These are phyloP conservation scores for Coleophoma crateriformis DNA, from an alignment of 2,329 filamentous ascomycete species.

Conservation along the genomic window DNA sequence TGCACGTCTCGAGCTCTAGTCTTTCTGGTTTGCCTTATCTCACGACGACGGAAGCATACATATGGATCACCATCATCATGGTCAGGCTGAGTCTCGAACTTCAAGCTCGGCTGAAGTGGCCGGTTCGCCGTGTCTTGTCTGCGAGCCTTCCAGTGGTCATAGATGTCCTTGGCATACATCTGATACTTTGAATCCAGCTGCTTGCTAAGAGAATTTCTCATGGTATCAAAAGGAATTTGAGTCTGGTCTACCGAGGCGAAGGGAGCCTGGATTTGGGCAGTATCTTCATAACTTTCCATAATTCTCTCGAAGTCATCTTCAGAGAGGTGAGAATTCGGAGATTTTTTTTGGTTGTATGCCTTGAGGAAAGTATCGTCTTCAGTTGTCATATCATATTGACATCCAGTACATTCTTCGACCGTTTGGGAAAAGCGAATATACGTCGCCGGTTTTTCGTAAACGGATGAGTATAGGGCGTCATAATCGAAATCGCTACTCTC, in stretches of 20 bases:
- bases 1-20: slow-evolving; percentile 91
- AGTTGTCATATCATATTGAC: slow-evolving; percentile 88
- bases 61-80: slow-evolving; percentile 96
- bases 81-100: slow-evolving; percentile 91
- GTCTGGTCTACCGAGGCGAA: slow-evolving; percentile 88
- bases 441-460: slow-evolving; percentile 78
- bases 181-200: slow-evolving; percentile 41
- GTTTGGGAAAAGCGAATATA: slow-evolving; percentile 98
- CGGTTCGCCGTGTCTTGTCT: slow-evolving; percentile 63
- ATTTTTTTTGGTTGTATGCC: slow-evolving; percentile 73
- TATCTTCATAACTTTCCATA: slow-evolving; percentile 93
- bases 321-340: slow-evolving; percentile 60
- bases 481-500: slow-evolving; percentile 67
- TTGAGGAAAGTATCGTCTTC: slow-evolving; percentile 85
- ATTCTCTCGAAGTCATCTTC: slow-evolving; percentile 92
- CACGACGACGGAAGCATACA: slow-evolving; percentile 93
- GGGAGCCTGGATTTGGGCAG: slow-evolving; percentile 75
- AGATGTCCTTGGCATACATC: slow-evolving; percentile 67
- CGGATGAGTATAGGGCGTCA: slow-evolving; percentile 77
- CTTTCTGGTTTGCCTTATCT: slow-evolving; percentile 91
- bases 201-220: slow-evolving; percentile 61
- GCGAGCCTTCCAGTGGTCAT: slow-evolving; percentile 81
- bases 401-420: slow-evolving; percentile 89
- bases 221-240: slow-evolving; percentile 70
- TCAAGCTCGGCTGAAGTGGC: slow-evolving; percentile 71